Conservation (phyloP, 2,329 filamentous ascomycete species). For the Lecanoromycetidae sp. region DNA sequence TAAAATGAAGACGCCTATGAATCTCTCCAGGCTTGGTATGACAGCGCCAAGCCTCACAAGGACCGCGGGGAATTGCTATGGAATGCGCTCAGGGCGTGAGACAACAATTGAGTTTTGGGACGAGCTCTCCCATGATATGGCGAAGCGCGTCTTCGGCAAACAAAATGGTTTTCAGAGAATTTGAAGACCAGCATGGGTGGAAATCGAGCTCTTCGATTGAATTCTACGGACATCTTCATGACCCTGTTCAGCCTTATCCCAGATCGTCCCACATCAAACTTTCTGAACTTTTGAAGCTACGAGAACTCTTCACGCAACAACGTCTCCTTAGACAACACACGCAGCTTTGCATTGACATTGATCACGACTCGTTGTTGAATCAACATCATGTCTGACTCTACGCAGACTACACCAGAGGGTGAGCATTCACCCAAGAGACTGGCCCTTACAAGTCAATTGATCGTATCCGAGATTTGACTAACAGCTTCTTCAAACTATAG, state of each 20-base stretch:
- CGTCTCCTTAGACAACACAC: too few relatives aligned
- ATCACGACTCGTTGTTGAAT: neutral
- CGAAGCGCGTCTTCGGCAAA: neutral
- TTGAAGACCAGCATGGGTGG: neutral
- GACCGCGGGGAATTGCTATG: too few relatives aligned
- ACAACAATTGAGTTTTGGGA: too few relatives aligned
- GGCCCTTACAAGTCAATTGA: conserved; percentile 3
- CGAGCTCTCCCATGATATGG: too few relatives aligned
- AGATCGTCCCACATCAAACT: neutral
- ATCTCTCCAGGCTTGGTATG: too few relatives aligned
- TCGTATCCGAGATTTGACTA: conserved; percentile 2
- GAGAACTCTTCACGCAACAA: too few relatives aligned
- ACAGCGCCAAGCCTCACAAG: too few relatives aligned
- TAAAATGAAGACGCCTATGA: neutral
- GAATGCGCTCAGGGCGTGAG: too few relatives aligned
- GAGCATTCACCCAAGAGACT: conserved; percentile 20
- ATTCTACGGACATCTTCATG: conserved; percentile 9
- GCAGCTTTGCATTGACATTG: neutral
- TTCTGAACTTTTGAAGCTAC: neutral
- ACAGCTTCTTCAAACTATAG: conserved; percentile 36
- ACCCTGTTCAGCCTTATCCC: neutral
- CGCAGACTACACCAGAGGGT: conserved; percentile 36
- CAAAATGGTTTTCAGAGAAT: too few relatives aligned
- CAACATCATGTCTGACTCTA: conserved; percentile 23
- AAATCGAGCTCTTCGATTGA: conserved; percentile 2